Evolutionary conservation across 176 grass and related monocot genomes (phyloP).

Genomic region (Oryza meyeriana): DNA sequence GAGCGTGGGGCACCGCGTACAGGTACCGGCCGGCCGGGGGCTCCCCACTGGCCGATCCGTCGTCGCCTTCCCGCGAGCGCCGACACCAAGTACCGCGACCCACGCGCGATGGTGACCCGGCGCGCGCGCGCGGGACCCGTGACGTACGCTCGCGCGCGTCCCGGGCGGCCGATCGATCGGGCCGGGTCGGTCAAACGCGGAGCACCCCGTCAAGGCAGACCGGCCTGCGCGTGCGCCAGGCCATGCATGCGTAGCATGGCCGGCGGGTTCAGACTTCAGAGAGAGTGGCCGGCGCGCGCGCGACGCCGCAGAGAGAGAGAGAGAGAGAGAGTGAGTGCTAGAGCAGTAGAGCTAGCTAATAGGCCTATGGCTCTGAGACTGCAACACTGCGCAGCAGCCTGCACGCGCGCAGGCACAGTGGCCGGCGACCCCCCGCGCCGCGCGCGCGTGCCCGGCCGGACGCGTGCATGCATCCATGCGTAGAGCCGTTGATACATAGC

Average conservation of each 20-base stretch:
- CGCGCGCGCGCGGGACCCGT: background rate
- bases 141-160: no score
- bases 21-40: no score
- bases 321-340: background rate
- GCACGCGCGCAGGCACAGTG: background rate
- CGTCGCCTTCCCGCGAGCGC: constrained; percentile 6
- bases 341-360: no score
- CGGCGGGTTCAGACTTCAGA: background rate
- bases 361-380: background rate
- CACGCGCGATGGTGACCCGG: constrained; percentile 43
- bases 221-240: background rate
- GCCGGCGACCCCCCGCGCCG: background rate
- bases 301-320: background rate
- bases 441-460: no score
- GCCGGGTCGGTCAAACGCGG: constrained; percentile 24
- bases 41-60: background rate
- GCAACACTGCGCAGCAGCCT: background rate
- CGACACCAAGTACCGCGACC: constrained; percentile 51
- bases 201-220: constrained; percentile 14
- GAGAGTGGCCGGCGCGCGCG: background rate
- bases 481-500: no score
- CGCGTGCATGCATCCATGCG: background rate
- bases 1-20: no score
- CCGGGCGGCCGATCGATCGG: background rate
- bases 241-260: background rate